phyloP scores from a whole-genome alignment of 2,329 filamentous ascomycete species.

The Pestalotiopsis sp. region DNA sequence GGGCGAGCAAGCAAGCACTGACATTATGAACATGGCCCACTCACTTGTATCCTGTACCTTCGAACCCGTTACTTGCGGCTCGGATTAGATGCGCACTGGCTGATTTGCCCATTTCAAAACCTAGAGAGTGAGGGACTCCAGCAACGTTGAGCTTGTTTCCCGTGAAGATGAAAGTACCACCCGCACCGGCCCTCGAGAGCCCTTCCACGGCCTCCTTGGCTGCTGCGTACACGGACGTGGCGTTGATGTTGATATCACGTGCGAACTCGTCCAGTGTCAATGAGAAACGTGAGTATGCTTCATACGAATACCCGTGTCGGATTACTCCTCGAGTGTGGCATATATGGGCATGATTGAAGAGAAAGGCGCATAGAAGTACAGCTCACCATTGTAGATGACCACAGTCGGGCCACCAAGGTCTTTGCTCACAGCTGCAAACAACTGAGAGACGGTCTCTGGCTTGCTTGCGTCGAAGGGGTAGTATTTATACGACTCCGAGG shows the following conservation, averaged over 20 bases:
- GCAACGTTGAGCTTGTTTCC: slow-evolving; percentile 24
- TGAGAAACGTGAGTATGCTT: slow-evolving; percentile 6
- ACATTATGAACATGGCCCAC: slow-evolving; percentile 10
- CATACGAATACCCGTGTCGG: neutral
- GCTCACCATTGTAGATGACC: slow-evolving; percentile 20
- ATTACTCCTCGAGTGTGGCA: neutral
- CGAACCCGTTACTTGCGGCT: slow-evolving; percentile 13
- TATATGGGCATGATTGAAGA: neutral
- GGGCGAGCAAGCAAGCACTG: neutral
- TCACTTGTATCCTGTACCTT: slow-evolving; percentile 26
- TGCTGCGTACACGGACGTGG: slow-evolving; percentile 12
- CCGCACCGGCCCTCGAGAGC: slow-evolving; percentile 19
- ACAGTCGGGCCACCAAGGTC: slow-evolving; percentile 14
- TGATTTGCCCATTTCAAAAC: slow-evolving; percentile 11
- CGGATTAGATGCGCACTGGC: slow-evolving; percentile 17
- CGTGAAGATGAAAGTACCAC: slow-evolving; percentile 25
- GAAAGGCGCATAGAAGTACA: neutral
- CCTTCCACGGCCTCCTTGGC: slow-evolving; percentile 18
- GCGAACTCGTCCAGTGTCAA: slow-evolving; percentile 10
- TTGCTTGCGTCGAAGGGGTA: slow-evolving; percentile 8
- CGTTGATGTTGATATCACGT: slow-evolving; percentile 15
- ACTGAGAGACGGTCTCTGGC: slow-evolving; percentile 15
- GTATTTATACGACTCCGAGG: neutral
- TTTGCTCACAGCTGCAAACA: slow-evolving; percentile 20
- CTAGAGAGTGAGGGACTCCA: slow-evolving; percentile 5